Conservation (phyloP, 148 eudicot species). For the Simmondsia chinensis region DNA sequence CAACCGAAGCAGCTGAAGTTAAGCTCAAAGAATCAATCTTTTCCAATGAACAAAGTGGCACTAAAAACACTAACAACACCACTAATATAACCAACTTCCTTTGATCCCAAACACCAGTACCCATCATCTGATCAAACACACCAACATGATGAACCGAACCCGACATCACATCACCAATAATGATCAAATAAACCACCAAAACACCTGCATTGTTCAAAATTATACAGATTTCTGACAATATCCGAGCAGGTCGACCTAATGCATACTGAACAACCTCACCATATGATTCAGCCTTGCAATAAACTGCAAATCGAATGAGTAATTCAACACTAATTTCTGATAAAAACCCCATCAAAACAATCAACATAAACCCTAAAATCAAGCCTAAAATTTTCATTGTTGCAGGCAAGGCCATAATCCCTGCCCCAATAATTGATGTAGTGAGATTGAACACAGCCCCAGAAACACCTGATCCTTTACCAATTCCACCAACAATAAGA, state of each 20-base stretch:
- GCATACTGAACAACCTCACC: slow-evolving; percentile 88
- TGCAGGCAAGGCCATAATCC: slow-evolving; percentile 98
- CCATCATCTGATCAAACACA: slow-evolving; percentile 79
- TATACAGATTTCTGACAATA: slow-evolving; percentile 78
- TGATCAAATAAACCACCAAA: slow-evolving; percentile 86
- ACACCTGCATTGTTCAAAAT: slow-evolving; percentile 85
- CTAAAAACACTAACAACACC: slow-evolving; percentile 54
- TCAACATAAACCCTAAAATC: slow-evolving; percentile 54
- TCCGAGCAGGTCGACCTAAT: slow-evolving; percentile 60
- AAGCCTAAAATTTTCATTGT: slow-evolving; percentile 89
- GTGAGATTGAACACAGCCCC: slow-evolving; percentile 92
- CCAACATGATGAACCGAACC: slow-evolving; percentile 76
- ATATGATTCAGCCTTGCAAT: slow-evolving; percentile 60
- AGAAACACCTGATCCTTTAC: slow-evolving; percentile 54
- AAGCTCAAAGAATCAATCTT: slow-evolving; percentile 87
- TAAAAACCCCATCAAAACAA: slow-evolving; percentile 73
- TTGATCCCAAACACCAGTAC: slow-evolving; percentile 86
- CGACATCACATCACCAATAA: slow-evolving; percentile 93
- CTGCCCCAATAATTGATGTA: slow-evolving; percentile 86
- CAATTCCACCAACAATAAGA: slow-evolving; percentile 40
- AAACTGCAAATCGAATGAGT: slow-evolving; percentile 60
- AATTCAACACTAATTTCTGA: slow-evolving; percentile 79
- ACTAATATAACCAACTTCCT: slow-evolving; percentile 65
- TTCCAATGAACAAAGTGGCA: slow-evolving; percentile 82
- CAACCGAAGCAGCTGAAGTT: slow-evolving; percentile 95